These are phyloP conservation scores for Magnaporthales sp. DNA, from an alignment of 2,329 filamentous ascomycete genomes.

Conservation along the genomic window DNA sequence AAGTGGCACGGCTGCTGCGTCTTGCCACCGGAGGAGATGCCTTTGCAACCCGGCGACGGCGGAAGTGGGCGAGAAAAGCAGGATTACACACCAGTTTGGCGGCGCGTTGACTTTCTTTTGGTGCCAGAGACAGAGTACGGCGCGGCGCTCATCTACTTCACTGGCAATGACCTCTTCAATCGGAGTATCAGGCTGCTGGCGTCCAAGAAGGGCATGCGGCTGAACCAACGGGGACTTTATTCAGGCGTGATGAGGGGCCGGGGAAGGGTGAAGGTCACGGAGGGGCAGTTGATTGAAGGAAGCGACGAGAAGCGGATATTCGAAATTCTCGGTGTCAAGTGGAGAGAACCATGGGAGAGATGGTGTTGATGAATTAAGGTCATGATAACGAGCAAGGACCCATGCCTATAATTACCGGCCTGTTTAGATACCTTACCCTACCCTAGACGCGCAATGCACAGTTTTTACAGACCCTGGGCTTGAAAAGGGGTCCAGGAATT, in stretches of 20 bases:
- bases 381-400: no score
- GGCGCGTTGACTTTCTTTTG: slow-evolving; percentile 75
- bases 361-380: slow-evolving; percentile 50
- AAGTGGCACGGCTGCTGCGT: slow-evolving; percentile 88
- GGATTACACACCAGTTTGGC: slow-evolving; percentile 46
- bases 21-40: slow-evolving; percentile 37
- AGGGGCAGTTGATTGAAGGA: slow-evolving; percentile 66
- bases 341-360: slow-evolving; percentile 68
- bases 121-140: slow-evolving; percentile 75
- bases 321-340: slow-evolving; percentile 71
- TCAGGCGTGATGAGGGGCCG: slow-evolving; percentile 56
- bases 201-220: slow-evolving; percentile 68
- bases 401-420: no score
- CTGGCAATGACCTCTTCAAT: slow-evolving; percentile 92
- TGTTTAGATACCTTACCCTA: not conserved
- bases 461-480: not conserved
- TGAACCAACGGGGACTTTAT: slow-evolving; percentile 80
- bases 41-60: slow-evolving; percentile 20
- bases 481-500: not conserved
- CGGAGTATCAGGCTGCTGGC: slow-evolving; percentile 70
- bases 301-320: slow-evolving; percentile 73
- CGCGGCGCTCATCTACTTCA: slow-evolving; percentile 88
- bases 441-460: not conserved
- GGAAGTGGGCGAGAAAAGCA: slow-evolving; percentile 13
- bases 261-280: slow-evolving; percentile 49